phyloP scores from a whole-genome alignment of 2,329 filamentous ascomycete genomes.

The Calonectria multiphialidica region DNA sequence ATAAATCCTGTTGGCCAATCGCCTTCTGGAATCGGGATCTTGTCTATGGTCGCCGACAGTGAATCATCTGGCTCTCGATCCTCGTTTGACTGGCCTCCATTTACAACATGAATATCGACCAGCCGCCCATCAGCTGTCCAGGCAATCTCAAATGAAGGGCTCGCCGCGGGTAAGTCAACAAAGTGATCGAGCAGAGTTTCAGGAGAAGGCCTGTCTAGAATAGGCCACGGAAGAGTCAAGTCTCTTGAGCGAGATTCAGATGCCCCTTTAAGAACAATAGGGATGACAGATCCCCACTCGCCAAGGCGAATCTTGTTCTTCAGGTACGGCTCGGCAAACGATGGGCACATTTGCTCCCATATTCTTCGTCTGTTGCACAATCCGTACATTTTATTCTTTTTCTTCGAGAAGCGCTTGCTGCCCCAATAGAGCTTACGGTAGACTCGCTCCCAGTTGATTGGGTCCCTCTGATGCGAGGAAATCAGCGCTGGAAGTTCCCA shows the following conservation, averaged over 20 bases:
- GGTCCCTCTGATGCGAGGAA: not conserved
- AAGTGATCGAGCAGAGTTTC: not conserved
- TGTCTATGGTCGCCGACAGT: not conserved
- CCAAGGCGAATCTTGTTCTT: not conserved
- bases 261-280: not conserved
- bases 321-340: not conserved
- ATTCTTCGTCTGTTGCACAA: slow-evolving; percentile 7
- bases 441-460: not conserved
- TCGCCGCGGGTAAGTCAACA: not conserved
- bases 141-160: not conserved
- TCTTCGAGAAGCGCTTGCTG: not conserved
- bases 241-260: not conserved
- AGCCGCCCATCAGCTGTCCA: not conserved
- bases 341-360: slow-evolving; percentile 15
- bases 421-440: slow-evolving; percentile 13
- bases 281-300: not conserved
- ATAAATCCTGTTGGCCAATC: slow-evolving; percentile 15
- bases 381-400: not conserved
- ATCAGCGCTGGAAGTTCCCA: slow-evolving; percentile 4
- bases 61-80: not conserved
- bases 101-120: not conserved
- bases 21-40: not conserved
- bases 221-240: not conserved
- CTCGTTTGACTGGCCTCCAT: not conserved
- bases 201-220: not conserved